Evolutionary conservation across 495 filamentous ascomycete species (phyloP).

Genomic region (Penicillium salamii): DNA sequence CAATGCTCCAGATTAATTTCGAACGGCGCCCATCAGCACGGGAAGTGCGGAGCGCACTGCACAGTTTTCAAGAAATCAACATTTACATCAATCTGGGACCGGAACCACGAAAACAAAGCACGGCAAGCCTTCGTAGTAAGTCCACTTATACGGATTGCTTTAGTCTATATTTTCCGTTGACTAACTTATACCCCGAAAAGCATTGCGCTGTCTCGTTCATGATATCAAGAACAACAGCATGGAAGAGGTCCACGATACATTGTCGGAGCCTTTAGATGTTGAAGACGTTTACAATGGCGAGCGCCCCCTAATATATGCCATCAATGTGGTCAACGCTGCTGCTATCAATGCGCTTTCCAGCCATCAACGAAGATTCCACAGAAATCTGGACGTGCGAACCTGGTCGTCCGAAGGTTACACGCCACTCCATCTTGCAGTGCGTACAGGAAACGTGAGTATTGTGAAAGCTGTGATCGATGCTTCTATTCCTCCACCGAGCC

Average conservation of each 20-base stretch:
- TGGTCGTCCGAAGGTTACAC: not conserved
- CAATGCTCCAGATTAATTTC: not conserved
- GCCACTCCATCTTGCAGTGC: constrained; percentile 1
- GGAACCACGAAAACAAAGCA: no score
- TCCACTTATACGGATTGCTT: no score
- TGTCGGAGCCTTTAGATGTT: not conserved
- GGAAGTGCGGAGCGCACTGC: not conserved
- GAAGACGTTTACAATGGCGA: not conserved
- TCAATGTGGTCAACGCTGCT: not conserved
- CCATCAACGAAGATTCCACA: not conserved
- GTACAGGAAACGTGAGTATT: not conserved
- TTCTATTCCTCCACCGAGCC: not conserved
- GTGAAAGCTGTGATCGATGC: constrained; percentile 2
- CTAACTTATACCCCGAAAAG: no score
- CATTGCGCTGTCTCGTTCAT: not conserved
- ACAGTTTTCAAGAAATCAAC: not conserved
- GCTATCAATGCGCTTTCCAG: not conserved
- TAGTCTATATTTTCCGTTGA: no score
- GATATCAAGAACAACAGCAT: not conserved
- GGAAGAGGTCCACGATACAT: not conserved
- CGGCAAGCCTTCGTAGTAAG: no score
- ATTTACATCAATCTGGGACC: no score
- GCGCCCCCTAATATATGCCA: not conserved
- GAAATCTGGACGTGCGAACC: not conserved
- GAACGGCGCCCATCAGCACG: not conserved